Evolutionary conservation across 2,329 filamentous ascomycete genomes (phyloP).

Genomic region (Claviceps spartinae): DNA sequence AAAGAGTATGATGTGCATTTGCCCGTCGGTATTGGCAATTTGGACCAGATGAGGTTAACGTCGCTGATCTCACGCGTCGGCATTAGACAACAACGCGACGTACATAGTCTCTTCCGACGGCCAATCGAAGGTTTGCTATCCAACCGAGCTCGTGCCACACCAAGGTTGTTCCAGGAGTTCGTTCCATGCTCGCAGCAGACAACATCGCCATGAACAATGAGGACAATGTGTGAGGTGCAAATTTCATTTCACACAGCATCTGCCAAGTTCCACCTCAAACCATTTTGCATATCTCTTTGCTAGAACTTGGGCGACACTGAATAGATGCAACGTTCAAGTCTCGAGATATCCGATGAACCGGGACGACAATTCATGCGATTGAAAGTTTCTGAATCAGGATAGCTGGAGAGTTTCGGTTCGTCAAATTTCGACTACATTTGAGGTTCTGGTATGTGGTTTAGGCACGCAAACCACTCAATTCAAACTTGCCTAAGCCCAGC

Average conservation of each 20-base stretch:
- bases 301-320: neutral
- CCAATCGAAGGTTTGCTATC: neutral
- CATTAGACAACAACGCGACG: neutral
- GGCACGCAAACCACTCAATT: too few relatives aligned
- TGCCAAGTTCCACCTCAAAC: neutral
- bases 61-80: neutral
- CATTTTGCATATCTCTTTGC: neutral
- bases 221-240: neutral
- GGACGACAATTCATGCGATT: neutral
- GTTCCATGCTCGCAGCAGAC: neutral
- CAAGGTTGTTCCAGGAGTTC: neutral
- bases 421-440: neutral
- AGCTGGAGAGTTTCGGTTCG: neutral
- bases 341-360: neutral
- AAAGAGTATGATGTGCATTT: too few relatives aligned
- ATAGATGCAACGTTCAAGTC: neutral
- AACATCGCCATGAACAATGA: neutral
- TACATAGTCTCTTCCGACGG: neutral
- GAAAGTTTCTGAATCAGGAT: neutral
- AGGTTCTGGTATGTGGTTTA: neutral
- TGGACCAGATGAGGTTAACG: neutral
- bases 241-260: neutral
- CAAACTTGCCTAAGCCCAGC: too few relatives aligned
- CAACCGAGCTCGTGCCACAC: neutral
- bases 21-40: too few relatives aligned